Conservation (phyloP, 202 grass and related monocot species). For the Elaeis oleifera region DNA sequence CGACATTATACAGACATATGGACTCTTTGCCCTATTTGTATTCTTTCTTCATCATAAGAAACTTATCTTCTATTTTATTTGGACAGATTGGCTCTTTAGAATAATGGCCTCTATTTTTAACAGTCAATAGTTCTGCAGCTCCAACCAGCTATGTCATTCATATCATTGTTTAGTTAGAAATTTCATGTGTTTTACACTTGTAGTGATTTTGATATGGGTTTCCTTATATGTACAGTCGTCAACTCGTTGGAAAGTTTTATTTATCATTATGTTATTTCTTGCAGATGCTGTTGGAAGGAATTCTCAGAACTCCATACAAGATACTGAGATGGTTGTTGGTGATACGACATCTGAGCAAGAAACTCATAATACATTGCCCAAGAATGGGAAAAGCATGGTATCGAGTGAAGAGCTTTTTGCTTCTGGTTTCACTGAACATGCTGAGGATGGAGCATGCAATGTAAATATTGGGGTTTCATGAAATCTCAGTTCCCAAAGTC, state of each 20-base stretch:
- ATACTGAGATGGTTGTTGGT: not conserved
- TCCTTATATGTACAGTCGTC: too few species aligned
- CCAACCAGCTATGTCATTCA: not conserved
- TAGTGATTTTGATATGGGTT: too few species aligned
- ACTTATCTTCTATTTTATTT: too few species aligned
- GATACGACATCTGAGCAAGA: not conserved
- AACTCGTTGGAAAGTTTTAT: too few species aligned
- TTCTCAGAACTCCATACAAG: slow-evolving; percentile 1
- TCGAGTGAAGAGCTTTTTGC: too few species aligned
- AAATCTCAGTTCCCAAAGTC: slow-evolving; percentile 48
- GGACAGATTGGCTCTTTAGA: too few species aligned
- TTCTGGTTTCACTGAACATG: not conserved
- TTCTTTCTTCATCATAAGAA: too few species aligned
- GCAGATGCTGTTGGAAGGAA: slow-evolving; percentile 4
- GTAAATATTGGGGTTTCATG: slow-evolving; percentile 17
- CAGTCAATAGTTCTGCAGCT: not conserved
- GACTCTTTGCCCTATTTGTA: too few species aligned
- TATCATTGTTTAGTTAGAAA: not conserved
- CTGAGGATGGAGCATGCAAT: slow-evolving; percentile 1
- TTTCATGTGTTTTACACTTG: too few species aligned
- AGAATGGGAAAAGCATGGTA: not conserved
- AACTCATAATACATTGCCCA: not conserved
- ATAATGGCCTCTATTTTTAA: too few species aligned
- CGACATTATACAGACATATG: too few species aligned
- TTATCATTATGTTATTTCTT: not conserved